Evolutionary conservation across 192 early-diverging fungal genomes (phyloP), one percentile per base, ranked within the genome.

Genomic region (Coemansia sp.): DNA sequence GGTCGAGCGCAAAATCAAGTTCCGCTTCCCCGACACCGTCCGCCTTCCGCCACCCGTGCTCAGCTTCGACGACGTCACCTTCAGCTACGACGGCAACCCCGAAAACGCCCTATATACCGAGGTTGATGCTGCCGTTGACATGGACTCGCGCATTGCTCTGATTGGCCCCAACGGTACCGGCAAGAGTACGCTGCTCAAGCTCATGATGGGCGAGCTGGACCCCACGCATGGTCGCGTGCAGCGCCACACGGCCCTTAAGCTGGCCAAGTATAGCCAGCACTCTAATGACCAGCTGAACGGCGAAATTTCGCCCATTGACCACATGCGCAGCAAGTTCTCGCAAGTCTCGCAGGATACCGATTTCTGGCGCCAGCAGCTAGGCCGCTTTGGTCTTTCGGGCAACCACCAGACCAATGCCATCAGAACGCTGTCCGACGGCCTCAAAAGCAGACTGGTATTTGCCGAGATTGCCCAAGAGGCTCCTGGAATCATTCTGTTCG

Each of bases 211-310:
- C 52, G 90, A 93, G 62, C 85, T 99, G 24, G 83, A 84, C 42
- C 86, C 95, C 22, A 93, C 89, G 16, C 69, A 73, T 55, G 97
- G 97, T 50, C 88, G 89, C 68, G 88, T 99, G 67, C 82, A 88
- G 61, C 88, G 91, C 35, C 95, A 99, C 82, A 90, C 90, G 49
- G 82, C 89, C 71, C 84, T 99, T 50, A 99, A 96, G 87, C 84
- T 99, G 65, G 93, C 86, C 56, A 91, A 91, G 72, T 99, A 99
- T 89, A 89, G 85, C 72, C 97, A 99, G 85, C 97, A 99, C 86
- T 91, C 93, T 63, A 90, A 90, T 51, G 97, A 99, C 76, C 95
- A 98, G 78, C 87, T 99, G 29, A 92, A 95, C 71, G 85, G 89
- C 74, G 85, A 91, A 16, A 76, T 86, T 28, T 89, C 85, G 54